phyloP scores from a whole-genome alignment of 768 basidiomycete genomes.

The Tulasnella sp. region DNA sequence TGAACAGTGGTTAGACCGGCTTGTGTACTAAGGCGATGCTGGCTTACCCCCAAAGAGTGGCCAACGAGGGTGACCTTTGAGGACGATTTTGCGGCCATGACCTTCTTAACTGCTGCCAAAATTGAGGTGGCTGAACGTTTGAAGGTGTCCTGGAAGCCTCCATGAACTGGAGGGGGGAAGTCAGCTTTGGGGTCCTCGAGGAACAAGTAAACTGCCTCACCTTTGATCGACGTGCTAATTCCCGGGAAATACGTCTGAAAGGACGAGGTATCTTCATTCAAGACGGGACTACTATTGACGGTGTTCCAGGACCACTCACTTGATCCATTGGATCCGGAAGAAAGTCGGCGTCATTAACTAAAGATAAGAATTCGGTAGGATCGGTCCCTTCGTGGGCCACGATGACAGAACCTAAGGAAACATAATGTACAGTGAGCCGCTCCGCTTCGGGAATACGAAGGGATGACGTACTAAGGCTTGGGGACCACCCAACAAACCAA shows the following conservation, averaged over 20 bases:
- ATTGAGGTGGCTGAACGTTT: constrained; percentile 4
- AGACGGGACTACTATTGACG: background rate
- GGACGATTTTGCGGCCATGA: background rate
- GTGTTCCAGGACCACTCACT: background rate
- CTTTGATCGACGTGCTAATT: constrained; percentile 1
- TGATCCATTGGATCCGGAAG: background rate
- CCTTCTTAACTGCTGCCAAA: constrained; percentile 19
- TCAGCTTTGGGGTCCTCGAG: background rate
- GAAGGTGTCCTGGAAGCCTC: constrained; percentile 15
- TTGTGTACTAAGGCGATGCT: background rate
- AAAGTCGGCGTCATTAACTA: constrained; percentile 6
- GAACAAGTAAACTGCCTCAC: background rate
- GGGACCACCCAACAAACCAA: constrained; percentile 25
- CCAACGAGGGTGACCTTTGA: constrained; percentile 25
- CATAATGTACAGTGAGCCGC: background rate
- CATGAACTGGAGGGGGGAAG: background rate
- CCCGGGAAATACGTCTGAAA: constrained; percentile 15
- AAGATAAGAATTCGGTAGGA: constrained; percentile 22
- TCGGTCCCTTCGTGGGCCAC: constrained; percentile 28
- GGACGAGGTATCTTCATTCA: background rate
- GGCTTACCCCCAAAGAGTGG: constrained; percentile 23
- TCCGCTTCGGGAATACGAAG: background rate
- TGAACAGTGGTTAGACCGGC: background rate
- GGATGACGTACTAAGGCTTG: background rate
- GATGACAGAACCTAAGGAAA: background rate